phyloP scores from a whole-genome alignment of 768 basidiomycete genomes.

The Boletus tomentosulus region DNA sequence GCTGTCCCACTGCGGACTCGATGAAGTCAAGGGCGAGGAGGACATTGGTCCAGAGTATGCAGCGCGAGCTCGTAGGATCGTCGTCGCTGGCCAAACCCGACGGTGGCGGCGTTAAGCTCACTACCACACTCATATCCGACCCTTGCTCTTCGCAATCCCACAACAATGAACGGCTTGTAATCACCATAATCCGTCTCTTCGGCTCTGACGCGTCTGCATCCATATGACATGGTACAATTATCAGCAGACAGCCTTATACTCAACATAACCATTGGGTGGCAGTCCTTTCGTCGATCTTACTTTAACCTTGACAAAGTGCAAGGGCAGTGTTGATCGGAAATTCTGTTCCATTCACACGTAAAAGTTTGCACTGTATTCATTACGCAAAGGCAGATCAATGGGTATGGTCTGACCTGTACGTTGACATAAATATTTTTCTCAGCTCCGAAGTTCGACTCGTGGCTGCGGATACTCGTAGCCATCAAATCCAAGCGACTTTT shows the following conservation, averaged over 20 bases:
- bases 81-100: neutral
- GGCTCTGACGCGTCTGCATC: too few species aligned
- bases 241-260: too few species aligned
- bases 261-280: too few species aligned
- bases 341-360: too few species aligned
- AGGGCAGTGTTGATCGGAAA: neutral
- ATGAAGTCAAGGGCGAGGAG: constrained; percentile 19
- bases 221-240: too few species aligned
- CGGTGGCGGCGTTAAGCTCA: neutral
- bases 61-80: constrained; percentile 4
- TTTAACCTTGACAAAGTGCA: neutral
- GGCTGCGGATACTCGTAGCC: constrained; percentile 47
- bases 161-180: neutral
- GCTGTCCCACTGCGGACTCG: constrained; percentile 35
- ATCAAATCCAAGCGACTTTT: constrained; percentile 75
- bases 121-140: constrained; percentile 1
- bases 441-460: constrained; percentile 23
- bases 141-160: neutral
- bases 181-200: too few species aligned
- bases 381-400: neutral
- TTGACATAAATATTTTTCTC: neutral
- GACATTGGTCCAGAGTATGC: constrained; percentile 3
- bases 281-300: neutral
- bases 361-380: neutral
- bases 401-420: neutral